A percentile compares a stretch with the other conserved stretches of the same genome.
phyloP scores from a whole-genome alignment of 2,329 filamentous ascomycete species.

The Cladosporium sphaerospermum region DNA sequence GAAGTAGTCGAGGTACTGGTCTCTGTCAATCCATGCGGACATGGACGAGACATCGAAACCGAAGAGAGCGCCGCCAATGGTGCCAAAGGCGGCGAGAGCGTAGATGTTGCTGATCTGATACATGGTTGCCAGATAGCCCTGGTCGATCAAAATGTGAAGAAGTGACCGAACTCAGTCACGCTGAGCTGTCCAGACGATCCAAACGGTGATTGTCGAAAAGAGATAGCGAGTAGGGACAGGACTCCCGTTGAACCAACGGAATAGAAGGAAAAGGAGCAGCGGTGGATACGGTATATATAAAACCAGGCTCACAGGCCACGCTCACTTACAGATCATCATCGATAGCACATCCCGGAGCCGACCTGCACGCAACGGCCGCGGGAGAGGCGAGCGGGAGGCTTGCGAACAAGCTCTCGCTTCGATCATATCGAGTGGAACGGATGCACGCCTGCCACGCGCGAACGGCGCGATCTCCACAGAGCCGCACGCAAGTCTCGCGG shows the following conservation, averaged over 20 bases:
- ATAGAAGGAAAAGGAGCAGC: no score
- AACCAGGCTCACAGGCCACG: no score
- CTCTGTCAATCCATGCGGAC: slow-evolving; percentile 49
- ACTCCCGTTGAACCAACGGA: no score
- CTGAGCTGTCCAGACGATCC: no score
- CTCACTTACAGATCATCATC: not conserved
- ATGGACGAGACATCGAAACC: slow-evolving; percentile 76
- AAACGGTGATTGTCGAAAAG: no score
- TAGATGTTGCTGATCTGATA: slow-evolving; percentile 50
- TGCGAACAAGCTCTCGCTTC: not conserved
- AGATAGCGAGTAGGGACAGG: no score
- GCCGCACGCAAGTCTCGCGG: not conserved
- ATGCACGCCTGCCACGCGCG: not conserved
- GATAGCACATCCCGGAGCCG: not conserved
- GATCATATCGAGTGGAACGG: not conserved
- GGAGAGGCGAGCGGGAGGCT: not conserved
- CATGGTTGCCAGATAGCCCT: not conserved
- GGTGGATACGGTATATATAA: no score
- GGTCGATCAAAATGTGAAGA: no score
- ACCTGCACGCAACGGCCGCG: not conserved
- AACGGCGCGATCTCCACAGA: not conserved
- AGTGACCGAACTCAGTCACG: no score
- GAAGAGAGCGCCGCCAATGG: slow-evolving; percentile 63
- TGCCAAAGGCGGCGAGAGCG: slow-evolving; percentile 51
- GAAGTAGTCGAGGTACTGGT: slow-evolving; percentile 62